These are phyloP conservation scores for Microbotryum scabiosae DNA, from an alignment of 1,284 basidiomycete species.

Conservation along the genomic window DNA sequence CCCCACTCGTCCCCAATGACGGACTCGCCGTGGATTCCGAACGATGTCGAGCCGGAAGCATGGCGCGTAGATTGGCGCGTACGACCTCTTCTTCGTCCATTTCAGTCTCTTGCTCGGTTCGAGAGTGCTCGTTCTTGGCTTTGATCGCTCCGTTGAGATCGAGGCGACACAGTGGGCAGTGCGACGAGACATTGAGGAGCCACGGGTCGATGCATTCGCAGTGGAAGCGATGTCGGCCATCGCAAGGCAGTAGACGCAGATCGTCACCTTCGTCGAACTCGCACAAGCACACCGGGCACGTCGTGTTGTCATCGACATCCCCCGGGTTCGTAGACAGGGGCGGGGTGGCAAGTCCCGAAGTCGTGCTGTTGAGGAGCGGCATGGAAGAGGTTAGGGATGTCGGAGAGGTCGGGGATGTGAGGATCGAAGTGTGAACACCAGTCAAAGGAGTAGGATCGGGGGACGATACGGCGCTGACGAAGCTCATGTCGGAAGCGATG, in stretches of 20 bases:
- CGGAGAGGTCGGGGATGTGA: background rate
- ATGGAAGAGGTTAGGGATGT: background rate
- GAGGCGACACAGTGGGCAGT: constrained; percentile 74
- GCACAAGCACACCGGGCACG: constrained; percentile 85
- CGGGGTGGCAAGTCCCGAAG: background rate
- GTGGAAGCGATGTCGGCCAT: constrained; percentile 80
- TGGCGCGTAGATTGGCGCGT: constrained; percentile 4
- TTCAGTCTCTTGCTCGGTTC: background rate
- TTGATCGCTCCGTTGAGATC: constrained; percentile 23
- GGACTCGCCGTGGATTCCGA: background rate
- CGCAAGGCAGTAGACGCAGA: constrained; percentile 76
- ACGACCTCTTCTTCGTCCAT: constrained; percentile 5
- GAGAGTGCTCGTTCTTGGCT: background rate
- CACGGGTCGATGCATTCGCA: constrained; percentile 61
- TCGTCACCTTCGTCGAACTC: constrained; percentile 91
- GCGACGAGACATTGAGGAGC: constrained; percentile 78
- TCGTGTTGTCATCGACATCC: constrained; percentile 51
- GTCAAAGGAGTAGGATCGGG: background rate
- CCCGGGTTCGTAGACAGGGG: constrained; percentile 4
- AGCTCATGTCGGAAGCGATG: background rate
- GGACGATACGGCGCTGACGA: background rate
- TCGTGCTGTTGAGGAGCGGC: background rate
- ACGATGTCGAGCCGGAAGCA: constrained; percentile 3
- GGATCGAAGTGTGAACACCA: background rate
- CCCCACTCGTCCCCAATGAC: background rate